phyloP scores from a whole-genome alignment of 2,329 filamentous ascomycete species.

The Fusarium luffae region DNA sequence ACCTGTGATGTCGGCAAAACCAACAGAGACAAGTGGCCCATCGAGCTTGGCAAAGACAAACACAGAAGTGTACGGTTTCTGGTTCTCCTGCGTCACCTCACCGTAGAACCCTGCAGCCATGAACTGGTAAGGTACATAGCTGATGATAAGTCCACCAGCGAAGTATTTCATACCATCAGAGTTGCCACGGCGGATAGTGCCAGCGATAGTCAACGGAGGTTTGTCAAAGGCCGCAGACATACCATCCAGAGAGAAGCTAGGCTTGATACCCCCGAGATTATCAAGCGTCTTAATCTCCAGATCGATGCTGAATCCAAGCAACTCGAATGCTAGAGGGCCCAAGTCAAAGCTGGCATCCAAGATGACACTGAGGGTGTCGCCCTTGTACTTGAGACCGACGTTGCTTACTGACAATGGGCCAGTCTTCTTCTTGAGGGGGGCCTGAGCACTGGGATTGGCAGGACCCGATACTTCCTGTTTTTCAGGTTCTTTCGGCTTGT shows the following conservation, averaged over 20 bases:
- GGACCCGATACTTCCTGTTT: background rate
- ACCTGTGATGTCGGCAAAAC: background rate
- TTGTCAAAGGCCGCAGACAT: background rate
- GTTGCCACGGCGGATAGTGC: background rate
- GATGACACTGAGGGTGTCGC: conserved; percentile 44
- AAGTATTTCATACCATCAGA: background rate
- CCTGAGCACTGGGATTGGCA: conserved; percentile 7
- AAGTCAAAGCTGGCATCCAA: conserved; percentile 52
- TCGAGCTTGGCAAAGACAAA: conserved; percentile 6
- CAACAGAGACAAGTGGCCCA: background rate
- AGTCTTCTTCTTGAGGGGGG: conserved; percentile 46
- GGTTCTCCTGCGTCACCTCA: background rate
- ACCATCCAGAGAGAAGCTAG: background rate
- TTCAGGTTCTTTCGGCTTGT: background rate
- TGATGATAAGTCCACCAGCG: background rate
- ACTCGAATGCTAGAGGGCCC: conserved; percentile 50
- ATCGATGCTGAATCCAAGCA: conserved; percentile 49
- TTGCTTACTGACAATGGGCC: conserved; percentile 51
- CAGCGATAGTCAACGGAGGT: background rate
- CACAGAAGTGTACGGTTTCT: background rate
- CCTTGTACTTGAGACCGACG: conserved; percentile 51
- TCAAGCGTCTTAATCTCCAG: background rate
- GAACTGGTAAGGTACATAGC: background rate
- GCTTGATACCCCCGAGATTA: background rate
- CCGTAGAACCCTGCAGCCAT: background rate